Conservation (phyloP, 768 basidiomycete species). For the Xerocomus brunneocitrinus region DNA sequence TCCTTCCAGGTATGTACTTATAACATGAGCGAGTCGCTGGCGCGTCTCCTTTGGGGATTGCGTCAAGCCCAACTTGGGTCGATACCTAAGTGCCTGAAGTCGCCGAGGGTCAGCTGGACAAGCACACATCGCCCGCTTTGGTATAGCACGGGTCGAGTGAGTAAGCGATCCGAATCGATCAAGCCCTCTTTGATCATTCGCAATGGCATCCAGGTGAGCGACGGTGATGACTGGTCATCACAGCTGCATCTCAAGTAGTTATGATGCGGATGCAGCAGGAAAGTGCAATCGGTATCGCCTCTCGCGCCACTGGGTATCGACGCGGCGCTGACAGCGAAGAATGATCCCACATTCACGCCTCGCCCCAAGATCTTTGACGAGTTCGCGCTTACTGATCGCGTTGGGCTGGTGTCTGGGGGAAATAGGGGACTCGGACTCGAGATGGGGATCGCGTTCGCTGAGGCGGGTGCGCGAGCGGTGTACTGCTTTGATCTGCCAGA, state of each 20-base stretch:
- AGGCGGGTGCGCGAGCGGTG: conserved; percentile 65
- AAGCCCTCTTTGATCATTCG: background rate
- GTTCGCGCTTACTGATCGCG: conserved; percentile 53
- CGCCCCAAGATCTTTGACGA: conserved; percentile 55
- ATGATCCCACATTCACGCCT: conserved; percentile 31
- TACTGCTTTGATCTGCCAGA: conserved; percentile 66
- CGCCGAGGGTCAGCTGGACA: background rate
- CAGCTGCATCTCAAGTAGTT: background rate
- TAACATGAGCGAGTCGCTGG: too few relatives aligned
- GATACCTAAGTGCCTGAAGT: too few relatives aligned
- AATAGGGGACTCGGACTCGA: conserved; percentile 78
- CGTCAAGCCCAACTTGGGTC: too few relatives aligned
- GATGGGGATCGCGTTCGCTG: conserved; percentile 69
- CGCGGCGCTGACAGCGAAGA: conserved; percentile 47
- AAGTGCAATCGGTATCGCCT: conserved; percentile 45
- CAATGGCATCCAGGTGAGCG: conserved; percentile 1
- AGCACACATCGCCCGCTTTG: background rate
- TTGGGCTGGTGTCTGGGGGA: conserved; percentile 60
- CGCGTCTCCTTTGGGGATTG: too few relatives aligned
- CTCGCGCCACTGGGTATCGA: conserved; percentile 60
- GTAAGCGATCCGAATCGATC: background rate
- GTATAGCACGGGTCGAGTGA: background rate
- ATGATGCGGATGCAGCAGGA: background rate
- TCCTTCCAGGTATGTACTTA: too few relatives aligned
- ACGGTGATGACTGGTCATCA: too few relatives aligned